Percentiles rank a stretch among this genome's conserved stretches.
phyloP scores from a whole-genome alignment of 2,329 filamentous ascomycete genomes.

The Paracorniculantispora psalliotae region DNA sequence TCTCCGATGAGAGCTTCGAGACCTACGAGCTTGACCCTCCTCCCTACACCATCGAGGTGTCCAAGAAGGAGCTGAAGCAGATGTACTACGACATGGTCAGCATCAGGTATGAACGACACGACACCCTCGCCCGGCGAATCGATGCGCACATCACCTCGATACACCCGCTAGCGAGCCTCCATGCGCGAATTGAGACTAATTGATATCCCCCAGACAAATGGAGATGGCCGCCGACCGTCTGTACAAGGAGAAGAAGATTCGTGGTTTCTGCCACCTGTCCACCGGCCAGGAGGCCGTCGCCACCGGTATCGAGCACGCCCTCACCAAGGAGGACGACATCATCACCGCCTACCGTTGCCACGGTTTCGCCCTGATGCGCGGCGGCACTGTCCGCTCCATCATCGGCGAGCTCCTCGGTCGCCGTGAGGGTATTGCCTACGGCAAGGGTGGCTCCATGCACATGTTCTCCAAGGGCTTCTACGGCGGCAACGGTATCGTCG shows the following conservation, averaged over 20 bases:
- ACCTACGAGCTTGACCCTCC: constrained; percentile 98
- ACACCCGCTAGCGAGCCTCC: not conserved
- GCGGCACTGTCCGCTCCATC: constrained; percentile 82
- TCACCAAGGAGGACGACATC: constrained; percentile 84
- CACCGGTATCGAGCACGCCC: constrained; percentile 92
- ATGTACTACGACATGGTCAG: constrained; percentile 99
- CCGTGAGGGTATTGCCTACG: constrained; percentile 93
- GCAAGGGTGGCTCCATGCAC: constrained; percentile 99
- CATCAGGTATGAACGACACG: constrained; percentile 63
- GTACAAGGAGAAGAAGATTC: constrained; percentile 99
- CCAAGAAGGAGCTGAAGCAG: constrained; percentile 96
- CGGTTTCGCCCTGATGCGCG: constrained; percentile 96
- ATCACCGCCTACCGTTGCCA: constrained; percentile 99
- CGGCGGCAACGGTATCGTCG: constrained; percentile 98
- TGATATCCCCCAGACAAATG: constrained; percentile 70
- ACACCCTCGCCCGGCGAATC: not conserved
- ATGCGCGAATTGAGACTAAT: constrained; percentile 12
- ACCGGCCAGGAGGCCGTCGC: constrained; percentile 97
- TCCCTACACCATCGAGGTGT: constrained; percentile 84
- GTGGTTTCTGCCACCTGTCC: constrained; percentile 98
- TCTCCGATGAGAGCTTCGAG: constrained; percentile 99
- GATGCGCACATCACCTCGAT: no score
- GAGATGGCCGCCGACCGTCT: constrained; percentile 98
- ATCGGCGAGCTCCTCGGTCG: constrained; percentile 94
- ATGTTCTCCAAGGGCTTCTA: constrained; percentile 99